Percentiles rank a stretch among this genome's conserved stretches.
These are phyloP conservation scores for Pseudocercospora cruenta DNA, from an alignment of 2,329 filamentous ascomycete species.

Conservation along the genomic window DNA sequence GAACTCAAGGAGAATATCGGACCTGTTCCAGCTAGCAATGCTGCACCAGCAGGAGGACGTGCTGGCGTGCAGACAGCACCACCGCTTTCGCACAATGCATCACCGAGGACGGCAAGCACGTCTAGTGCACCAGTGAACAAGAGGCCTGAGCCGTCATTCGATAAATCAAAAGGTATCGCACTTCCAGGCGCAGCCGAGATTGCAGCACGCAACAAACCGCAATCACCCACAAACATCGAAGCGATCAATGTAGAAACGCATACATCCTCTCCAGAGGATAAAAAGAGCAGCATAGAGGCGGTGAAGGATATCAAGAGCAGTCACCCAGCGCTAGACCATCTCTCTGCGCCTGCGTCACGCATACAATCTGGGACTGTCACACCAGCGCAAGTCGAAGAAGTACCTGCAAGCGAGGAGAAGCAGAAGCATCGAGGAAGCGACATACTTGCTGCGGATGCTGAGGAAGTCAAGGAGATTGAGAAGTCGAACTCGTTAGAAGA, in stretches of 20 bases:
- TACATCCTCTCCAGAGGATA: conserved; percentile 31
- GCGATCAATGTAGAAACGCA: conserved; percentile 32
- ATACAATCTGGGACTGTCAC: conserved; percentile 40
- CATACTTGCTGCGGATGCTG: conserved; percentile 15
- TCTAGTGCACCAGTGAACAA: conserved; percentile 17
- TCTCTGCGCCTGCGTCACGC: conserved; percentile 32
- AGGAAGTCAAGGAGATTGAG: conserved; percentile 27
- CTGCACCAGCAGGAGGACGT: conserved; percentile 32
- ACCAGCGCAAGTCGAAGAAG: conserved; percentile 30
- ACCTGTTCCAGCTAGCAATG: conserved; percentile 47
- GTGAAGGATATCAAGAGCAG: conserved; percentile 21
- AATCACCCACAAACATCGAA: conserved; percentile 15
- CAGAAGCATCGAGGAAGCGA: conserved; percentile 23
- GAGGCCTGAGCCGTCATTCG: conserved; percentile 26
- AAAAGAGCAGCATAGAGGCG: conserved; percentile 31
- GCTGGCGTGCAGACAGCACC: conserved; percentile 34
- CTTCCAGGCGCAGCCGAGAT: conserved; percentile 41
- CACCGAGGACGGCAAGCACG: conserved; percentile 7
- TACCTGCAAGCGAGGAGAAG: conserved; percentile 3
- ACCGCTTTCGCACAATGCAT: conserved; percentile 21
- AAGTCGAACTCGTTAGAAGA: conserved; percentile 11
- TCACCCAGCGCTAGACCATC: conserved; percentile 26
- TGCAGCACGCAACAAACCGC: conserved; percentile 23
- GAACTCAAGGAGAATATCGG: conserved; percentile 85
- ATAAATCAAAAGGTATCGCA: conserved; percentile 30